Conservation (phyloP, 1,284 basidiomycete genomes). For the Sanghuangporus weigelae region DNA sequence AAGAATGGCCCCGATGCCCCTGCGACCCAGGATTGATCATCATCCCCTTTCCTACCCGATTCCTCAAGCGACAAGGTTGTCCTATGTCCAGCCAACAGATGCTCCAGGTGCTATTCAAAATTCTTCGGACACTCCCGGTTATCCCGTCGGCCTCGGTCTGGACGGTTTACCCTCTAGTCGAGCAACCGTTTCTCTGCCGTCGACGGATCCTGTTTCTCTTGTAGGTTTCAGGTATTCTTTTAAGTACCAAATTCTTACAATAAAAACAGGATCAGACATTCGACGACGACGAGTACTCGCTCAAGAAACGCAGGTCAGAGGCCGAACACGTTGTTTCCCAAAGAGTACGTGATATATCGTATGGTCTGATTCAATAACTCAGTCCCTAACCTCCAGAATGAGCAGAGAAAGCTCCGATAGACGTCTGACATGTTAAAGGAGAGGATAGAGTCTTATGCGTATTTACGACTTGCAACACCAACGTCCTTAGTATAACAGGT, state of each 20-base stretch:
- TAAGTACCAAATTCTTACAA: background rate
- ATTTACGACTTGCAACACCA: background rate
- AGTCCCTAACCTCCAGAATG: background rate
- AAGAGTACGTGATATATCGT: background rate
- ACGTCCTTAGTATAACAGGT: background rate
- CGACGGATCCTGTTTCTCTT: background rate
- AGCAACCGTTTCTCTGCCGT: background rate
- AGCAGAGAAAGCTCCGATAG: slow-evolving; percentile 11
- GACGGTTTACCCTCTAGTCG: background rate
- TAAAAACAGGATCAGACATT: background rate
- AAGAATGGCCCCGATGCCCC: slow-evolving; percentile 8
- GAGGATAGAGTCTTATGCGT: too few relatives aligned
- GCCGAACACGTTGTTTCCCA: background rate
- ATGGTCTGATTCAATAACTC: background rate
- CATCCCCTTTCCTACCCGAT: slow-evolving; percentile 4
- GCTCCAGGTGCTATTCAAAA: background rate
- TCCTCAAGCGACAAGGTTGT: slow-evolving; percentile 3
- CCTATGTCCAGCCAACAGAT: background rate
- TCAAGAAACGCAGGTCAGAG: background rate
- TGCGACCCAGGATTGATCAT: slow-evolving; percentile 11
- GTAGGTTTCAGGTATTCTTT: background rate
- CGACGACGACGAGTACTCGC: background rate
- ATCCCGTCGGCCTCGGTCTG: background rate
- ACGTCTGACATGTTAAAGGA: background rate
- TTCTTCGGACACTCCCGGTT: background rate